Evolutionary conservation across 2,329 filamentous ascomycete species (phyloP).

Genomic region (Colletotrichum scovillei): DNA sequence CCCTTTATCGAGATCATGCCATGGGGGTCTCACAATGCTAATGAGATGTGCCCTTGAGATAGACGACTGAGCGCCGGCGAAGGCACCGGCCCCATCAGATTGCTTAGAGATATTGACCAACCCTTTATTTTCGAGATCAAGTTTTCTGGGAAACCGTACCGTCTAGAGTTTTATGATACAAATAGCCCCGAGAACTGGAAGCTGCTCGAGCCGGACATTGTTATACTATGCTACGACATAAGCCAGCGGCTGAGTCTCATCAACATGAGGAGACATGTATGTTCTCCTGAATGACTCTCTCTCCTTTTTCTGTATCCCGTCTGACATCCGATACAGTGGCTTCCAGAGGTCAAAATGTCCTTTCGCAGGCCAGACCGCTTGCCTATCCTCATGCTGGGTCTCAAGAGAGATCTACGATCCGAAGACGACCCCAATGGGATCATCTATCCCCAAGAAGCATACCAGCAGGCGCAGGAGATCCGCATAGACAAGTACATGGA

Average conservation of each 20-base stretch:
- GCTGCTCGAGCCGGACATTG: constrained; percentile 66
- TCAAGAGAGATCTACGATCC: constrained; percentile 70
- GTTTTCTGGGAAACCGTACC: constrained; percentile 51
- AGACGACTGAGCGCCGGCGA: constrained; percentile 65
- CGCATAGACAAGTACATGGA: constrained; percentile 73
- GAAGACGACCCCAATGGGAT: constrained; percentile 69
- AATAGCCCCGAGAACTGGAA: constrained; percentile 69
- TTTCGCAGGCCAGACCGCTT: constrained; percentile 61
- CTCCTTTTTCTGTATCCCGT: background rate
- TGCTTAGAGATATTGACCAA: constrained; percentile 69
- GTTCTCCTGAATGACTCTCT: constrained; percentile 39
- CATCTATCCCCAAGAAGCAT: constrained; percentile 71
- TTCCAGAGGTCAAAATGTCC: constrained; percentile 61
- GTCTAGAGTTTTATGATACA: constrained; percentile 71
- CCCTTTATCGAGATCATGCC: constrained; percentile 7
- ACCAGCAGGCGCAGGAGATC: constrained; percentile 66
- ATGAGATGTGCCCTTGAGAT: constrained; percentile 3
- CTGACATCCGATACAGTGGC: constrained; percentile 60
- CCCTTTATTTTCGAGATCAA: constrained; percentile 69
- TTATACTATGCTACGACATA: constrained; percentile 72
- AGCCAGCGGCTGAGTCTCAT: constrained; percentile 67
- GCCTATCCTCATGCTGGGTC: constrained; percentile 67
- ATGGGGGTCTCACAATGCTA: background rate
- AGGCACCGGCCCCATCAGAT: constrained; percentile 53
- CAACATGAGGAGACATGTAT: constrained; percentile 67